phyloP scores from a whole-genome alignment of 106 monocot species.

The Gastrodia elata region DNA sequence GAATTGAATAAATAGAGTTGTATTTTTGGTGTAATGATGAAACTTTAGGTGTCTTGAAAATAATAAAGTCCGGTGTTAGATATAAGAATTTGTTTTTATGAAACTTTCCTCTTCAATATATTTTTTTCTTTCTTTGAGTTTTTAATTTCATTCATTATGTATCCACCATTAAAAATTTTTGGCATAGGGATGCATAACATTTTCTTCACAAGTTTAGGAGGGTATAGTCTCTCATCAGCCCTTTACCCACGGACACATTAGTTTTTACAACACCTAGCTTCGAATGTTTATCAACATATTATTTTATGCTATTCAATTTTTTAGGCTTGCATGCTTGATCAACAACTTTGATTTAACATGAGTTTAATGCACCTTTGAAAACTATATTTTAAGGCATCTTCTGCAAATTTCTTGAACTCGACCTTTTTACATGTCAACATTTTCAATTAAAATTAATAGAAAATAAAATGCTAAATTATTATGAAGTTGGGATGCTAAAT shows the following conservation, averaged over 20 bases:
- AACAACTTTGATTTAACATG: not conserved
- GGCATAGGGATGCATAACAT: too few relatives aligned
- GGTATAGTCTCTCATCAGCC: too few relatives aligned
- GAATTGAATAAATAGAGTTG: too few relatives aligned
- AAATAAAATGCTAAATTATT: too few relatives aligned
- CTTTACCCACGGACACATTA: too few relatives aligned
- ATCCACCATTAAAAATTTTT: not conserved
- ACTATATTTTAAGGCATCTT: not conserved
- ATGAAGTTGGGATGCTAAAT: too few relatives aligned
- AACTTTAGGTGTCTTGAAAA: too few relatives aligned
- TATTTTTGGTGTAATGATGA: too few relatives aligned
- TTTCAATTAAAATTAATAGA: not conserved
- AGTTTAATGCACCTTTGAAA: not conserved
- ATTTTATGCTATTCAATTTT: not conserved
- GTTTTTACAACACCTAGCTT: too few relatives aligned
- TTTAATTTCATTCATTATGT: conserved; percentile 4
- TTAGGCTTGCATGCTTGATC: not conserved
- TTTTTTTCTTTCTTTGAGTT: conserved; percentile 4
- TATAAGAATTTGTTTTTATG: too few relatives aligned
- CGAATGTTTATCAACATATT: not conserved
- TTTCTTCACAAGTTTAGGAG: too few relatives aligned
- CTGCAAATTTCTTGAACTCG: not conserved
- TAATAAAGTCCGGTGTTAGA: too few relatives aligned
- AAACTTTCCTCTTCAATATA: not conserved
- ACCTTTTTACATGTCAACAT: not conserved